Base-by-base conservation (phyloP, 176 grass and related monocot species). In the Carex scoparia region DNA sequence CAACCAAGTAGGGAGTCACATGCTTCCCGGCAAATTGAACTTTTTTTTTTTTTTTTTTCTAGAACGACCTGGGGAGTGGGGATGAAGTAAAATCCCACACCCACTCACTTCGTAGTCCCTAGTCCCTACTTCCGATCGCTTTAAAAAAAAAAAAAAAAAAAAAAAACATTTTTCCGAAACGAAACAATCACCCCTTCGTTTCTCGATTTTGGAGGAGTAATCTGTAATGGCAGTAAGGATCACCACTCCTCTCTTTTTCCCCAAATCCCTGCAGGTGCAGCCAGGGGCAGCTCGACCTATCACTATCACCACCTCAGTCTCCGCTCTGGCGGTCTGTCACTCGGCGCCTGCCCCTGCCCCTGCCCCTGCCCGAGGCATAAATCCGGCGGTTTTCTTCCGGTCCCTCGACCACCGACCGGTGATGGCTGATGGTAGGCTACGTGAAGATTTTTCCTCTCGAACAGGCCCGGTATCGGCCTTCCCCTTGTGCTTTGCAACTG, bases 361-460 rank as follows among this genome's bases (percentile, higher is more conserved):
- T 18, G 82, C 81, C 1, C 79, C 86, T 19, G 85, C 90, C 55
- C 88, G 85, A 7, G 79, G 88, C 38, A 76, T 88, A 32, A 49
- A 82, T 27, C 90, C 69, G 83, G 88, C 30, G 82, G 78, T 74
- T 86, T 87, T 58, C 88, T 80, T 53, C 84, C 94, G 10, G 56
- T 90, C 88, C 86, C 81, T 27, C 73, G 78, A 80, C 89, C 35
- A 42, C 14, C 67, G 13, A 3, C 11, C 15, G 5, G 5, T 18
- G 56, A 42, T 61, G 7, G 30, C 9, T 53, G 68, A 84, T 40
- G 44, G 70, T 7, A 42, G 72, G 15, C 23, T 40, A 65, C 12
- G 35, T 66, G 69, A 16, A 9, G 31, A 2, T 18, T 80, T 80
- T 37, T 18, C 78, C 33, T 0, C 30, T 31, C 15, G 78, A 61